These are phyloP conservation scores for Cryptococcus sp. DNA, from an alignment of 1,284 basidiomycete genomes.

Conservation along the genomic window DNA sequence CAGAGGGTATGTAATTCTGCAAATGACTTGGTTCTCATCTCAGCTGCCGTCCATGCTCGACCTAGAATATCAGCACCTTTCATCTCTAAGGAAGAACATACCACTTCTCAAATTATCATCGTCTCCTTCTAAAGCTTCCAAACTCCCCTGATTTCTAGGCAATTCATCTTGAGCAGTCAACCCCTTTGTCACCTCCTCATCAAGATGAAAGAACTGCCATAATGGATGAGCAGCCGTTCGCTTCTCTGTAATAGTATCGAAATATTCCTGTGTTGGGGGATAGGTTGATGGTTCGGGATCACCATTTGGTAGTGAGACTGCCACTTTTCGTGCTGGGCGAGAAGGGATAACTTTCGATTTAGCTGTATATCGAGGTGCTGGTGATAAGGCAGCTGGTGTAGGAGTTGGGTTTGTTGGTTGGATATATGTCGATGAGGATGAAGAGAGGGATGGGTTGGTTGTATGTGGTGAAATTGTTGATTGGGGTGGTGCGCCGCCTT, in stretches of 20 bases:
- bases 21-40: constrained; percentile 84
- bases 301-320: constrained; percentile 33
- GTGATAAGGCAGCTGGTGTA: neutral
- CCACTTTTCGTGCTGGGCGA: constrained; percentile 33
- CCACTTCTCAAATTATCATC: constrained; percentile 27
- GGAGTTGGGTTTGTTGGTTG: neutral
- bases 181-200: constrained; percentile 9
- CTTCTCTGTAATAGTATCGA: constrained; percentile 17
- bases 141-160: constrained; percentile 27
- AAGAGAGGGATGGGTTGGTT: neutral
- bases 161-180: constrained; percentile 4
- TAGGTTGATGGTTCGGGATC: constrained; percentile 35
- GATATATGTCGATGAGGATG: neutral
- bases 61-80: constrained; percentile 52
- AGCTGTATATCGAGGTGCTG: constrained; percentile 23
- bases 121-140: constrained; percentile 20
- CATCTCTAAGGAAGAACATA: constrained; percentile 15
- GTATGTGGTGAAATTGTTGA: neutral
- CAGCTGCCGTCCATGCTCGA: constrained; percentile 75
- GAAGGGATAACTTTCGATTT: constrained; percentile 33
- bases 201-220: constrained; percentile 47
- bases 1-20: constrained; percentile 86
- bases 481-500: neutral
- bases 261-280: constrained; percentile 32
- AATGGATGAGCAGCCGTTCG: constrained; percentile 34